Evolutionary conservation across 1,284 basidiomycete genomes (phyloP).

Genomic region (Sporisorium iseilematis-ciliati): DNA sequence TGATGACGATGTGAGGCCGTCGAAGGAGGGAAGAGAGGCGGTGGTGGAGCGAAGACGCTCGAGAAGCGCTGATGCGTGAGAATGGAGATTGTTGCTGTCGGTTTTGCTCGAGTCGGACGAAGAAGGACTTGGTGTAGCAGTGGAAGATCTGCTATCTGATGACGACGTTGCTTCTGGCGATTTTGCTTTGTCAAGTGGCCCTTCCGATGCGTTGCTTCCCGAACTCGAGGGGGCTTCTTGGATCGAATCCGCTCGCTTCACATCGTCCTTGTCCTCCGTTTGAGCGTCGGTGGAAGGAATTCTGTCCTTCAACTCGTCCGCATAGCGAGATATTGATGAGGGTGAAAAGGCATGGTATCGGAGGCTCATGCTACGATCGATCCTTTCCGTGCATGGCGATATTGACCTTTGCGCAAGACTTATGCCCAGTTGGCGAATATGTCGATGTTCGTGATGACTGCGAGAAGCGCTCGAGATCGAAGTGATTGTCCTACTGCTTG

Average conservation of each 20-base stretch:
- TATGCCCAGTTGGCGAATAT: background rate
- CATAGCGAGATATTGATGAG: conserved; percentile 8
- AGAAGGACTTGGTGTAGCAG: background rate
- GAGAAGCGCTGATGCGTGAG: background rate
- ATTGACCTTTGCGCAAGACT: background rate
- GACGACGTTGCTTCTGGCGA: background rate
- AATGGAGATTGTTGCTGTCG: background rate
- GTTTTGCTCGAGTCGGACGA: background rate
- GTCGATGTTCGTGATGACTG: background rate
- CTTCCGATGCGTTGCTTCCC: background rate
- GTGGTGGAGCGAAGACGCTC: conserved; percentile 13
- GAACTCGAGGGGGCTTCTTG: background rate
- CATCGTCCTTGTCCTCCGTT: background rate
- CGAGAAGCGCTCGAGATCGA: background rate
- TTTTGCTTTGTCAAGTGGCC: background rate
- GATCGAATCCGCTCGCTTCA: background rate
- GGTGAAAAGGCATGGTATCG: background rate
- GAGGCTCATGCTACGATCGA: background rate
- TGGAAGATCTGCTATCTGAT: background rate
- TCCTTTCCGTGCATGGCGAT: background rate
- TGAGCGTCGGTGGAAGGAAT: background rate
- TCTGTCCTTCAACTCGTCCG: conserved; percentile 13
- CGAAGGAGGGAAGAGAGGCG: conserved; percentile 19
- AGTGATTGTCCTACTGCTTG: background rate
- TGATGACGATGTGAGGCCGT: conserved; percentile 22